Evolutionary conservation across 2,329 filamentous ascomycete genomes (phyloP).

Genomic region (Pestalotiopsis sp.): DNA sequence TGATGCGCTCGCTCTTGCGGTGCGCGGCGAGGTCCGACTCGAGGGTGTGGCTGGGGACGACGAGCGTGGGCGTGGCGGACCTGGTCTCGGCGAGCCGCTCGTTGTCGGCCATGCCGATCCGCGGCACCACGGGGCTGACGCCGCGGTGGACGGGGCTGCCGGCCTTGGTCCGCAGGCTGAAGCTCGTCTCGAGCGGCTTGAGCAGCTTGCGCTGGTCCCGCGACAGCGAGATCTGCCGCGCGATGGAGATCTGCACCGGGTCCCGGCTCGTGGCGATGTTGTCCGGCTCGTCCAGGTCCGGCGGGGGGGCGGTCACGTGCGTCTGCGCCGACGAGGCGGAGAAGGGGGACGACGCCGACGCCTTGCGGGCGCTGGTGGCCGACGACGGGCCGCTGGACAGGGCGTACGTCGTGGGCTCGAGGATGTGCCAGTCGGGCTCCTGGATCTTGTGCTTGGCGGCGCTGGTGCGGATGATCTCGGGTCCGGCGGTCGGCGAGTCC

Average conservation of each 20-base stretch:
- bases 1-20: slow-evolving; percentile 53
- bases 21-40: slow-evolving; percentile 36
- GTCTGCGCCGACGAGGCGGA: slow-evolving; percentile 34
- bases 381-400: slow-evolving; percentile 30
- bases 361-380: slow-evolving; percentile 28
- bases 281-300: slow-evolving; percentile 39
- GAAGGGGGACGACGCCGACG: slow-evolving; percentile 22
- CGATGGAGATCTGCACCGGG: slow-evolving; percentile 66
- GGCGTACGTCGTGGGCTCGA: slow-evolving; percentile 38
- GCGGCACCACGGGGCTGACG: slow-evolving; percentile 25
- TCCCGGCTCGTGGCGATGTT: slow-evolving; percentile 32
- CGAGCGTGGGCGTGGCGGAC: slow-evolving; percentile 45
- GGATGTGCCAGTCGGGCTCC: slow-evolving; percentile 49
- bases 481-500: neutral
- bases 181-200: slow-evolving; percentile 47
- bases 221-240: slow-evolving; percentile 66
- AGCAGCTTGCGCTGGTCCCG: slow-evolving; percentile 61
- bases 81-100: slow-evolving; percentile 40
- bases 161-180: slow-evolving; percentile 16
- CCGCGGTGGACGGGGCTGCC: slow-evolving; percentile 13
- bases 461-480: slow-evolving; percentile 25
- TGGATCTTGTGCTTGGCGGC: slow-evolving; percentile 36
- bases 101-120: slow-evolving; percentile 28
- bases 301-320: slow-evolving; percentile 32
- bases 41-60: slow-evolving; percentile 36